These are phyloP conservation scores for Lagenaria siceraria DNA, from an alignment of 306 rosid genomes.

Conservation along the genomic window DNA sequence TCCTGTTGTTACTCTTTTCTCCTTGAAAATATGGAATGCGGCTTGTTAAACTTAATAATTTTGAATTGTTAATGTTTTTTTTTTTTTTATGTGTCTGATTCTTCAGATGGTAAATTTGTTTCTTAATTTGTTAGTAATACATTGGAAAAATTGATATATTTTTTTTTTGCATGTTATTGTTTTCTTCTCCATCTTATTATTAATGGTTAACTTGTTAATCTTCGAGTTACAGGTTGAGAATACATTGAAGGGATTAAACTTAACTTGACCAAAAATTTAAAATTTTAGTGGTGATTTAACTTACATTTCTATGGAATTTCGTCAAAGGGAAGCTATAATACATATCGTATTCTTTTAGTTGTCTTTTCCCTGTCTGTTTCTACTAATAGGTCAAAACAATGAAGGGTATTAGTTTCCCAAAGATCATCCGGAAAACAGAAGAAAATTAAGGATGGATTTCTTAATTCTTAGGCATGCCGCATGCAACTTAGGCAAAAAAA, in stretches of 20 bases:
- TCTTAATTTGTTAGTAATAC: neutral
- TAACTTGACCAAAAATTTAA: neutral
- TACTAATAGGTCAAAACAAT: neutral
- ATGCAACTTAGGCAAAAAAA: neutral
- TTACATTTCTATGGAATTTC: neutral
- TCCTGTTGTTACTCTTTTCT: neutral
- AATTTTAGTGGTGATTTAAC: neutral
- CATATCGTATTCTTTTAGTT: neutral
- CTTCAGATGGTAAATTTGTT: neutral
- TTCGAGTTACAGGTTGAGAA: neutral
- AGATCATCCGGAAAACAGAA: neutral
- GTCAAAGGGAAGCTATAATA: neutral
- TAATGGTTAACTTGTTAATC: neutral
- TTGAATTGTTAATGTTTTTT: neutral
- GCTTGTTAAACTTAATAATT: neutral
- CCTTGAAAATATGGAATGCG: neutral
- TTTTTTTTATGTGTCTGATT: neutral
- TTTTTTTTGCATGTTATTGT: neutral
- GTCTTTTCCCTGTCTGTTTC: neutral
- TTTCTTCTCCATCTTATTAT: neutral
- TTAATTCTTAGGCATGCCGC: neutral
- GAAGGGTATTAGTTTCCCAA: neutral
- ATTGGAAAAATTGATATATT: neutral
- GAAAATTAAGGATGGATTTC: neutral
- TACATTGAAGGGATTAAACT: neutral